Evolutionary conservation across 495 filamentous ascomycete species (phyloP), one percentile per base, ranked within the genome.

Genomic region (Annulohypoxylon moriforme): DNA sequence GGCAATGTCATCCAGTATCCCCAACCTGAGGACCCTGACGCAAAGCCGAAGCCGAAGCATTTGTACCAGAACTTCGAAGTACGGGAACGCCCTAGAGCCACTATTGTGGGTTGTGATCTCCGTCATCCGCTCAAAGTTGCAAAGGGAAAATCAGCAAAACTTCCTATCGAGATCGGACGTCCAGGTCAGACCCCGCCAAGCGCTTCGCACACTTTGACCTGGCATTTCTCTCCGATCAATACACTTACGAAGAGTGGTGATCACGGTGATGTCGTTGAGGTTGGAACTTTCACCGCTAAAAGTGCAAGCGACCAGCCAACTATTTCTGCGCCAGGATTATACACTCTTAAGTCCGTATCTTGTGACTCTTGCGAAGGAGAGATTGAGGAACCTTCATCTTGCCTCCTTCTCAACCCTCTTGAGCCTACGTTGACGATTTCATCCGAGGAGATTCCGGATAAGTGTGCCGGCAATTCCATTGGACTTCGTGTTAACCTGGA

Each of bases 391-490:
- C 96, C 96, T 25, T 91, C 96, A 3, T 93, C 94, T 25, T 98
- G 94, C 77, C 83, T 97, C 60, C 81, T 99, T 53, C 87, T 93
- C 40, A 98, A 97, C 69, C 96, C 96, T 14, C 92, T 95, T 0
- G 90, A 97, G 80, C 96, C 96, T 25, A 88, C 90, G 36, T 70
- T 99, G 60, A 81, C 87, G 4, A 82, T 98, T 38, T 86, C 83
- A 44, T 80, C 89, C 1, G 91, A 97, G 71, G 90, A 93, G 71
- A 92, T 98, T 33, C 90, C 91, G 40, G 96, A 98, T 76, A 97
- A 95, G 72, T 99, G 96, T 79, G 95, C 94, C 40, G 92, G 94
- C 53, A 97, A 93, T 73, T 93, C 95, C 0, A 91, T 99, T 68
- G 96, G 96, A 22, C 84, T 98, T 38, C 85, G 90, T 10, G 93